A percentile compares a stretch with the other conserved stretches of the same genome.
Conservation (phyloP, 331 rosid species). For the Quercus lobata region DNA sequence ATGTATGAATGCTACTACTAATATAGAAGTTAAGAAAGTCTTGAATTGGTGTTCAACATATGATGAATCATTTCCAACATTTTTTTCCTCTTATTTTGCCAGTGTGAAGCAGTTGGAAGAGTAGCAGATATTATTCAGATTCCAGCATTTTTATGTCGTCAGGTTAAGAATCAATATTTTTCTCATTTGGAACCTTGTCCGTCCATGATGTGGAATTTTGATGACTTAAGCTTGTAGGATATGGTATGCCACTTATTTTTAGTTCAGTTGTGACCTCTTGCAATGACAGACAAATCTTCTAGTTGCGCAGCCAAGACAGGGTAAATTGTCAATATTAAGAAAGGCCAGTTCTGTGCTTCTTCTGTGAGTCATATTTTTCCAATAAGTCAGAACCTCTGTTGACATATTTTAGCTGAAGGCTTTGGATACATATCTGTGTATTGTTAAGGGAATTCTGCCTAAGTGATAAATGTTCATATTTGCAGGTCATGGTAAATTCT, state of each 20-base stretch:
- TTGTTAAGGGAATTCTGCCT: not conserved
- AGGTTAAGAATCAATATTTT: constrained; percentile 32
- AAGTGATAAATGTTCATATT: constrained; percentile 11
- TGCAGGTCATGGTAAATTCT: constrained; percentile 84
- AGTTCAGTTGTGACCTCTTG: constrained; percentile 28
- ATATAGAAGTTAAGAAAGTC: not conserved
- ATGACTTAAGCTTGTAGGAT: too few relatives aligned
- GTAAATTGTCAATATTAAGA: constrained; percentile 77
- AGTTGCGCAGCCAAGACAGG: constrained; percentile 97
- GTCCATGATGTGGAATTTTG: too few relatives aligned
- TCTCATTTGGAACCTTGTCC: not conserved
- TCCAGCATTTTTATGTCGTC: constrained; percentile 96
- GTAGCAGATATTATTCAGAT: constrained; percentile 96
- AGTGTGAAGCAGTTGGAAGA: constrained; percentile 91
- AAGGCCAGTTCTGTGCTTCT: constrained; percentile 98
- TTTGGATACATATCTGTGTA: constrained; percentile 1
- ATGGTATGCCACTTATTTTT: not conserved
- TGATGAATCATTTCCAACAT: constrained; percentile 6
- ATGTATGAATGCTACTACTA: not conserved
- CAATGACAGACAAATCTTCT: constrained; percentile 91
- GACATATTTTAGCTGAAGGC: not conserved
- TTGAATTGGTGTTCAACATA: not conserved
- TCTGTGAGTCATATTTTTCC: constrained; percentile 57
- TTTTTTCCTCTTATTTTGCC: constrained; percentile 22
- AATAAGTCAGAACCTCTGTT: constrained; percentile 12